phyloP scores from a whole-genome alignment of 129 eudicot genomes.

The Saposhnikovia divaricata region DNA sequence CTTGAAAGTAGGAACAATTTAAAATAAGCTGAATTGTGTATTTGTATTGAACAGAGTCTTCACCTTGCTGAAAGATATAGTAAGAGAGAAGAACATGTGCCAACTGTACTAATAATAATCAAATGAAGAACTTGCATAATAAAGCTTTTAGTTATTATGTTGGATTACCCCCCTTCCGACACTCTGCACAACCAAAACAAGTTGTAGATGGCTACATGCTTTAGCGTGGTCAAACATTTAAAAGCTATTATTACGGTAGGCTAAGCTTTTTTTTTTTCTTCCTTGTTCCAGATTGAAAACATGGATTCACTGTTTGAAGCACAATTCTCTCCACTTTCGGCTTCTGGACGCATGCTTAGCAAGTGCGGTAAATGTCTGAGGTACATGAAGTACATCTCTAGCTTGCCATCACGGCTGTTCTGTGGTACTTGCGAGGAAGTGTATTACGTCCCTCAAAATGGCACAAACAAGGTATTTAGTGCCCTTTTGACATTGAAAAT shows the following conservation, averaged over 20 bases:
- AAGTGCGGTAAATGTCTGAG: conserved; percentile 91
- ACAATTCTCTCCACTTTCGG: conserved; percentile 88
- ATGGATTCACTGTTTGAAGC: conserved; percentile 99
- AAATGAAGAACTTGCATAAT: no score
- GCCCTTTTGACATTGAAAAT: neutral
- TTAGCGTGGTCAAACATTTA: no score
- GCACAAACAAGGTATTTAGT: conserved; percentile 60
- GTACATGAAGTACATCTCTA: conserved; percentile 79
- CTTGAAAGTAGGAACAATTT: neutral
- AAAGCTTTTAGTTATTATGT: no score
- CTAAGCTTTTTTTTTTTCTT: conserved; percentile 6
- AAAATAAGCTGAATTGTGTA: no score
- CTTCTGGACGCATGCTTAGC: conserved; percentile 68
- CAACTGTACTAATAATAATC: no score
- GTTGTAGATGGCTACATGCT: neutral
- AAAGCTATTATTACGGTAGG: no score
- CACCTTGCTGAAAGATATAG: neutral
- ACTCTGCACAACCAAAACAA: neutral
- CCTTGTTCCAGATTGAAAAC: conserved; percentile 57
- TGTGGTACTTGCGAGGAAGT: conserved; percentile 89
- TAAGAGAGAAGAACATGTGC: neutral
- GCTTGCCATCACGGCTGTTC: conserved; percentile 69
- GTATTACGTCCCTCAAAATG: conserved; percentile 87
- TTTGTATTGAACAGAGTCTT: neutral
- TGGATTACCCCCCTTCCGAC: no score